Evolutionary conservation across 805 yeast species (phyloP).

Genomic region (Starmerella sirachaensis): DNA sequence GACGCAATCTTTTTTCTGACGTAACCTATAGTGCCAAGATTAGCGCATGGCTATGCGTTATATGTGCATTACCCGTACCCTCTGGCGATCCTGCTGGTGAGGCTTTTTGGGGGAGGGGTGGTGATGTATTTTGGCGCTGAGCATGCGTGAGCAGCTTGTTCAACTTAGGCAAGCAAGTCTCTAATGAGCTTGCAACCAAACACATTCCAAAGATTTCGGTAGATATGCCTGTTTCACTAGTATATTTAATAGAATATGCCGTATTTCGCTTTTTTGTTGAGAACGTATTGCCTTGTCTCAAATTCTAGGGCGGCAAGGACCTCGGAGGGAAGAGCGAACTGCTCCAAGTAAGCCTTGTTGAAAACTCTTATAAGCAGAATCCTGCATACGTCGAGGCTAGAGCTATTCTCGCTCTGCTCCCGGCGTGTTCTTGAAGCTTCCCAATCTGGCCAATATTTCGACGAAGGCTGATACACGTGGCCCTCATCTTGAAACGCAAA

Average conservation of each 20-base stretch:
- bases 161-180: no score
- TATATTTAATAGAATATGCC: not conserved
- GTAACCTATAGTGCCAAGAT: no score
- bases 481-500: slow-evolving; percentile 22
- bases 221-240: no score
- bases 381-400: not conserved
- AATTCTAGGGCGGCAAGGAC: slow-evolving; percentile 10
- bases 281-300: slow-evolving; percentile 7
- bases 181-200: no score
- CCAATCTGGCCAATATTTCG: slow-evolving; percentile 20
- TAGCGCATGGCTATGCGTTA: no score
- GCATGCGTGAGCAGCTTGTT: no score
- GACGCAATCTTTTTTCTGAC: no score
- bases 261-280: not conserved
- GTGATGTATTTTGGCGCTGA: no score
- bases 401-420: not conserved
- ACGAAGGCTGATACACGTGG: slow-evolving; percentile 12
- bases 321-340: slow-evolving; percentile 4
- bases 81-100: no score
- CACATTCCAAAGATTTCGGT: no score
- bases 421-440: slow-evolving; percentile 11
- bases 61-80: no score
- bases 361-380: slow-evolving; percentile 9
- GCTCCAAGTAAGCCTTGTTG: slow-evolving; percentile 6
- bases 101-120: no score